These are phyloP conservation scores for Croton laevigatus DNA, from an alignment of 441 rosid genomes.

Conservation along the genomic window DNA sequence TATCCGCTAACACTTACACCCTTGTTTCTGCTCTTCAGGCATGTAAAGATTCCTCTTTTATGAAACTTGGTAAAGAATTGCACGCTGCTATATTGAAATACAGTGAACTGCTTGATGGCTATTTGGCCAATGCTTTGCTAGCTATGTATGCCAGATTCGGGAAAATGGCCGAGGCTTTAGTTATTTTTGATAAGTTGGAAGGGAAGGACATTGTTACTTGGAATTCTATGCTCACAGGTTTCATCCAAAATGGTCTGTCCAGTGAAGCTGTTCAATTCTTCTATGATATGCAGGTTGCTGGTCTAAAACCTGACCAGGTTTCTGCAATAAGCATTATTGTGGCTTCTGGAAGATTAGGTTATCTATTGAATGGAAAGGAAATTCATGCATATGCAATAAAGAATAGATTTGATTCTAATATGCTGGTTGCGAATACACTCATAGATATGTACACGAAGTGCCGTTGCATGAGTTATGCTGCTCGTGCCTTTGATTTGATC, in stretches of 20 bases:
- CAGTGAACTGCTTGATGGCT: constrained; percentile 25
- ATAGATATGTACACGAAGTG: constrained; percentile 83
- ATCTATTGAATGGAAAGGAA: constrained; percentile 70
- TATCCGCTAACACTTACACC: constrained; percentile 47
- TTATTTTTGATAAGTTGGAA: constrained; percentile 29
- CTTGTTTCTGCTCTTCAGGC: constrained; percentile 74
- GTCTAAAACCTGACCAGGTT: constrained; percentile 56
- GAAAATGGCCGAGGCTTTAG: constrained; percentile 41
- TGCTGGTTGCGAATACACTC: constrained; percentile 67
- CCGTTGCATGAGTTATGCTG: constrained; percentile 47
- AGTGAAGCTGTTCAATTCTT: constrained; percentile 52
- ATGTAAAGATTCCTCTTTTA: constrained; percentile 43
- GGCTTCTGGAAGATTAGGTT: constrained; percentile 62
- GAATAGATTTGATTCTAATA: constrained; percentile 48
- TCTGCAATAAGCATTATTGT: constrained; percentile 45
- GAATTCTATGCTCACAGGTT: constrained; percentile 74
- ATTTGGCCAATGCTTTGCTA: constrained; percentile 56
- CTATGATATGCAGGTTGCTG: constrained; percentile 42
- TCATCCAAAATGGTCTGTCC: constrained; percentile 58
- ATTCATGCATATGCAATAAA: constrained; percentile 72
- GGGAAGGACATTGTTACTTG: constrained; percentile 61
- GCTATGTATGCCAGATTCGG: constrained; percentile 70
- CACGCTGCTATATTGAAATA: constrained; percentile 69
- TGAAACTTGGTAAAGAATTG: constrained; percentile 61
- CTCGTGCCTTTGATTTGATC: constrained; percentile 49